Evolutionary conservation across 192 early-diverging fungal species (phyloP).

Genomic region (Coemansia sp.): DNA sequence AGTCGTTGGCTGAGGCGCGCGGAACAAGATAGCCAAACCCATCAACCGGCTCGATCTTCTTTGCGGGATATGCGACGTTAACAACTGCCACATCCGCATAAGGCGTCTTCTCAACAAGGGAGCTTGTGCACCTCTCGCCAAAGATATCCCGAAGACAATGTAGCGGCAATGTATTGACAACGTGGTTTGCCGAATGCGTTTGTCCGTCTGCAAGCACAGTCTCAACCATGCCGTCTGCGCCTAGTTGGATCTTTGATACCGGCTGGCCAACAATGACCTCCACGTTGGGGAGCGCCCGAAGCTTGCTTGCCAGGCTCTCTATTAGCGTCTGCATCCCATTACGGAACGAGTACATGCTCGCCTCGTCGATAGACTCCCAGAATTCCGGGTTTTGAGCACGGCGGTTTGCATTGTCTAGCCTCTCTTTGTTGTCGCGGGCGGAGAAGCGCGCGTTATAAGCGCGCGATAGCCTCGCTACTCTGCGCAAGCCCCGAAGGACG

Average conservation of each 20-base stretch:
- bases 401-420: constrained; percentile 15
- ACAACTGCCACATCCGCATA: constrained; percentile 80
- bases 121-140: constrained; percentile 16
- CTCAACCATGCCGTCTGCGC: constrained; percentile 27
- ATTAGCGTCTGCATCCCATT: constrained; percentile 74
- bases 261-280: constrained; percentile 52
- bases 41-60: constrained; percentile 58
- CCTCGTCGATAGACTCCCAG: constrained; percentile 58
- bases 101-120: constrained; percentile 63
- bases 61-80: constrained; percentile 67
- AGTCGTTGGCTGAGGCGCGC: constrained; percentile 52
- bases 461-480: constrained; percentile 33
- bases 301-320: constrained; percentile 55
- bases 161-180: constrained; percentile 72
- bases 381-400: constrained; percentile 55
- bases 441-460: constrained; percentile 25
- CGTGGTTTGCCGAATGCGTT: constrained; percentile 54
- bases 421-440: constrained; percentile 22
- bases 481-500: constrained; percentile 28
- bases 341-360: constrained; percentile 81
- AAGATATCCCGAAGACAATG: constrained; percentile 54
- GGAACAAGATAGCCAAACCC: constrained; percentile 95
- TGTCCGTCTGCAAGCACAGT: constrained; percentile 29
- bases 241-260: constrained; percentile 48
- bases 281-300: constrained; percentile 60